Base-by-base conservation (phyloP, 192 early-diverging fungal species). In the Lobosporangium transversale region DNA sequence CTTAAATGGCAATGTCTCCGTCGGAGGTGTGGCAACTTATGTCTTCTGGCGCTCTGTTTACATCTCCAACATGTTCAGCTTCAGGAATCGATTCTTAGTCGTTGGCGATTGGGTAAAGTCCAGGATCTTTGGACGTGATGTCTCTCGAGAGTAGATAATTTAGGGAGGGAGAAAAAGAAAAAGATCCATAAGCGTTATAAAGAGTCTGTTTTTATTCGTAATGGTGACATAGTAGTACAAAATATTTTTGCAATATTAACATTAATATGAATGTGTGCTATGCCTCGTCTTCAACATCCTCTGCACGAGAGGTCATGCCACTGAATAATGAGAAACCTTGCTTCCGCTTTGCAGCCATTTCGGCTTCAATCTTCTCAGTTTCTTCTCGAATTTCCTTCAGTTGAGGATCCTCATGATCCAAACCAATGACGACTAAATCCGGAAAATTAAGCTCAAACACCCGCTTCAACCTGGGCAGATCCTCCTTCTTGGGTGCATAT, bases 81-180 rank as follows among this genome's bases (percentile, higher is more conserved):
- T 91, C 59, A 87, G 94, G 64, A 98, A 97, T 84, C 73, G 86
- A 76, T 86, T 44, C 84, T 94, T 75, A 58, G 96, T 98, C 45
- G 84, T 88, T 3, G 91, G 90, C 36, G 96, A 98, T 81, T 98
- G 96, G 95, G 80, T 87, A 71, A 98, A 97, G 83, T 91, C 92
- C 65, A 92, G 82, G 48, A 62, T 93, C 29, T 97, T 96, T 87
- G 96, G 96, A 27, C 90, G 95, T 36, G 95, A 98, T 79, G 94
- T 98, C 61, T 86, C 86, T 50, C 85, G 95, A 80, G 96, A 98
- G 82, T 98, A 90, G 85, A 60, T 5, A 31, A 54, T 36, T 0
- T 14, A 53, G 37, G 30, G 30, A 51, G 14, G 58, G 35, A 43
- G 23, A 42, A 47, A 33, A 55, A 60, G 37, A n/a, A n/a, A n/a